A percentile compares a stretch with the other conserved stretches of the same genome.
Conservation (phyloP, 768 basidiomycete species). For the Suillus sp. region DNA sequence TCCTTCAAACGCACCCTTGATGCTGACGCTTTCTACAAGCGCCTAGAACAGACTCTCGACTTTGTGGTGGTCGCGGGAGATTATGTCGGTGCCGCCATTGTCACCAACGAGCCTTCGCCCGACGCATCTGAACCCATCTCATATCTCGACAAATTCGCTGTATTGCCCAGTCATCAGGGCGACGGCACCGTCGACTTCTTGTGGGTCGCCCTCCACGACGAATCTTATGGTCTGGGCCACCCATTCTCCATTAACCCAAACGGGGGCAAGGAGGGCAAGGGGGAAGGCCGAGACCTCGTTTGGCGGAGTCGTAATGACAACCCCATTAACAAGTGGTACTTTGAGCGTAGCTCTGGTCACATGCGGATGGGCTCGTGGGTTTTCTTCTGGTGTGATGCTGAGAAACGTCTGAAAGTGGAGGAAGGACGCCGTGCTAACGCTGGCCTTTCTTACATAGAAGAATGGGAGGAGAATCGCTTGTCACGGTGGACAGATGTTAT, state of each 20-base stretch:
- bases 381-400: slow-evolving; percentile 98
- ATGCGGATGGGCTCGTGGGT: slow-evolving; percentile 85
- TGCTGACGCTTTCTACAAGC: slow-evolving; percentile 71
- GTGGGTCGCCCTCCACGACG: slow-evolving; percentile 98
- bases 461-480: slow-evolving; percentile 76
- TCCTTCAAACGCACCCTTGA: slow-evolving; percentile 81
- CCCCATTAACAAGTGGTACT: slow-evolving; percentile 99
- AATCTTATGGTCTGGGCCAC: slow-evolving; percentile 94
- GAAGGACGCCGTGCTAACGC: slow-evolving; percentile 63
- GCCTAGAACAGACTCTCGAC: slow-evolving; percentile 78
- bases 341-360: slow-evolving; percentile 93
- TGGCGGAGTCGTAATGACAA: slow-evolving; percentile 95
- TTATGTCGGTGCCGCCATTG: slow-evolving; percentile 92
- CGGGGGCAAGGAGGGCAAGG: slow-evolving; percentile 86
- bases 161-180: slow-evolving; percentile 91
- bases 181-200: slow-evolving; percentile 99
- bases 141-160: slow-evolving; percentile 98
- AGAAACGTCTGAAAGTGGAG: slow-evolving; percentile 76
- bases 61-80: slow-evolving; percentile 94
- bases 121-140: slow-evolving; percentile 55
- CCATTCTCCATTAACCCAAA: slow-evolving; percentile 95
- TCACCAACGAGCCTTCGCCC: slow-evolving; percentile 65
- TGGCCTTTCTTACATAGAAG: slow-evolving; percentile 70
- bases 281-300: slow-evolving; percentile 91
- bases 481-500: slow-evolving; percentile 68